These are phyloP conservation scores for Naganishia vaughanmartiniae DNA, from an alignment of 768 basidiomycete genomes.

Conservation along the genomic window DNA sequence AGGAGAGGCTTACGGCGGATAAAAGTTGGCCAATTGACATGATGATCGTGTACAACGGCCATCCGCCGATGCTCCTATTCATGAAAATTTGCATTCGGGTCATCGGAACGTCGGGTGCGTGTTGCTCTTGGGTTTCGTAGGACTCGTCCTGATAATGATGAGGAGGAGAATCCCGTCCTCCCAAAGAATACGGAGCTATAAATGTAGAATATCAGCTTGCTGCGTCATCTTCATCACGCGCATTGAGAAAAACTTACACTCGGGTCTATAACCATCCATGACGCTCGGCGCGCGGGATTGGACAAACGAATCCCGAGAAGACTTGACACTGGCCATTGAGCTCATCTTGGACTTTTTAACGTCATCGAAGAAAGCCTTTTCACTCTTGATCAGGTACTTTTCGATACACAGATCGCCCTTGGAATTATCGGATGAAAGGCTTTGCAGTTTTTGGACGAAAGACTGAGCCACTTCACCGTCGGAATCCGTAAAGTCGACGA, in stretches of 20 bases:
- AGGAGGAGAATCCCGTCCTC: slow-evolving; percentile 41
- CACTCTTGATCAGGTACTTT: slow-evolving; percentile 82
- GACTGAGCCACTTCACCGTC: slow-evolving; percentile 87
- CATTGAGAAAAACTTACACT: slow-evolving; percentile 59
- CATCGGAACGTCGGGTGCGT: slow-evolving; percentile 64
- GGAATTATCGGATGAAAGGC: slow-evolving; percentile 77
- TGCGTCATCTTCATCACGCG: neutral
- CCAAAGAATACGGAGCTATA: slow-evolving; percentile 40
- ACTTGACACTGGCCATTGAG: slow-evolving; percentile 50
- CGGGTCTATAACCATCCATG: slow-evolving; percentile 59
- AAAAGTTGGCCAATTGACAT: slow-evolving; percentile 76
- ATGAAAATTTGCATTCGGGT: slow-evolving; percentile 78
- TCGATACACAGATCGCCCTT: slow-evolving; percentile 89
- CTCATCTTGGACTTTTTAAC: slow-evolving; percentile 83
- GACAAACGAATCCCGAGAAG: slow-evolving; percentile 50
- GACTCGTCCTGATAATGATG: slow-evolving; percentile 23
- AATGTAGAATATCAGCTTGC: slow-evolving; percentile 26
- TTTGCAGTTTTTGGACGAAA: slow-evolving; percentile 80
- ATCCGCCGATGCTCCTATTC: slow-evolving; percentile 73
- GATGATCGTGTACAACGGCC: slow-evolving; percentile 88
- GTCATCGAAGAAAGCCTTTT: slow-evolving; percentile 87
- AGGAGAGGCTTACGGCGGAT: slow-evolving; percentile 35
- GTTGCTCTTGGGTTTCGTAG: slow-evolving; percentile 52
- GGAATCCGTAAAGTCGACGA: slow-evolving; percentile 86
- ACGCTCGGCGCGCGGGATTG: slow-evolving; percentile 45